These are phyloP conservation scores for Pythium coloratum DNA, from an alignment of 352 stramenopile species.

Conservation along the genomic window DNA sequence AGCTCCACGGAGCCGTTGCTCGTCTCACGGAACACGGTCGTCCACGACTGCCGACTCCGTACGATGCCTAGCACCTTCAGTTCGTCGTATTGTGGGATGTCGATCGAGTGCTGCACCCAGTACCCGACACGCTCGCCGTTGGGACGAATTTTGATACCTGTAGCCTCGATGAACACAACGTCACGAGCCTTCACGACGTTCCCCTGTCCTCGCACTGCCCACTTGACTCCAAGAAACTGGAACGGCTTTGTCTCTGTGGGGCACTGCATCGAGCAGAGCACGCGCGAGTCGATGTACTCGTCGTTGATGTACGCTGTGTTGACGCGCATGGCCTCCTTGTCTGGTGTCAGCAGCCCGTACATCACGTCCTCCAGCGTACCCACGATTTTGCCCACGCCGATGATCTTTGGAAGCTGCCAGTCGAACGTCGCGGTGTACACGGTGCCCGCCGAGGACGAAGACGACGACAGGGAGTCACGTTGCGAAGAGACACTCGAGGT, in stretches of 20 bases:
- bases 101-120: conserved; percentile 18
- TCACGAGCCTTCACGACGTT: conserved; percentile 16
- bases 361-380: conserved; percentile 63
- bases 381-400: conserved; percentile 19
- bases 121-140: conserved; percentile 22
- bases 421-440: conserved; percentile 3
- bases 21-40: conserved; percentile 15
- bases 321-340: conserved; percentile 51
- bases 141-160: conserved; percentile 11
- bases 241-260: conserved; percentile 36
- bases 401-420: conserved; percentile 15
- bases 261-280: conserved; percentile 46
- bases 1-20: conserved; percentile 18
- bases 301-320: conserved; percentile 51
- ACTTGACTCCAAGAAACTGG: conserved; percentile 31
- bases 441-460: conserved; percentile 2
- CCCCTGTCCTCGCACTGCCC: conserved; percentile 22
- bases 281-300: conserved; percentile 33
- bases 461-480: conserved; percentile 12
- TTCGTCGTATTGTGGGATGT: conserved; percentile 16
- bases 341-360: conserved; percentile 51
- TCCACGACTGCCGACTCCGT: conserved; percentile 20
- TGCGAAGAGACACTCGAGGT: conserved; percentile 9
- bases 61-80: conserved; percentile 21
- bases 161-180: conserved; percentile 21